phyloP scores from a whole-genome alignment of 1,139 yeast genomes.

The Debaryomyces udenii region DNA sequence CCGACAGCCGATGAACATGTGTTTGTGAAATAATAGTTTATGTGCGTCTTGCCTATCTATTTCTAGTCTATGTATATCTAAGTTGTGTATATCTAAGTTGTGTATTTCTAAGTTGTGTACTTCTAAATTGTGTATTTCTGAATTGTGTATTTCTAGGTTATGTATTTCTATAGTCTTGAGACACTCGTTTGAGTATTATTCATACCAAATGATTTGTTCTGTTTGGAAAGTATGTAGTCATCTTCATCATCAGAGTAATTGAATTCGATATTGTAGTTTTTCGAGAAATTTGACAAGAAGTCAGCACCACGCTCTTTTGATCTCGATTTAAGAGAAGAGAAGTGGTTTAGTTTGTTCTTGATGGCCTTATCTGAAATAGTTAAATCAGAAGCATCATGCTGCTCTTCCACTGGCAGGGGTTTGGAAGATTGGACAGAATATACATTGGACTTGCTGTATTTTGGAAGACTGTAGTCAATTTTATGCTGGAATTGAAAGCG shows the following conservation, averaged over 20 bases:
- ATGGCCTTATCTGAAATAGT: not conserved
- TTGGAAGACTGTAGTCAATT: slow-evolving; percentile 11
- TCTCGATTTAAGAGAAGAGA: not conserved
- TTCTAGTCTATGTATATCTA: no score
- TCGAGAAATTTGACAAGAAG: slow-evolving; percentile 13
- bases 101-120: no score
- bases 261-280: slow-evolving; percentile 17
- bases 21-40: no score
- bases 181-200: not conserved
- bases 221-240: not conserved
- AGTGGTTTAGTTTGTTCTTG: slow-evolving; percentile 3
- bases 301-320: slow-evolving; percentile 1
- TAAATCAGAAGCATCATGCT: slow-evolving; percentile 6
- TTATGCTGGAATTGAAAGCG: slow-evolving; percentile 8
- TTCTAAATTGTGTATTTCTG: no score
- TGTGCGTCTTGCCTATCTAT: no score
- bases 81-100: no score
- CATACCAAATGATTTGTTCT: not conserved
- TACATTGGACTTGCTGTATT: slow-evolving; percentile 12
- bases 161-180: not conserved
- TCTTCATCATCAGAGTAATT: slow-evolving; percentile 13
- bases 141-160: no score
- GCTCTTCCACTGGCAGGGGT: not conserved
- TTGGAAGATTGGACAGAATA: slow-evolving; percentile 10
- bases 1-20: no score